Percentiles rank a stretch among this genome's conserved stretches.
These are phyloP conservation scores for Debaryomyces tyrocola DNA, from an alignment of 805 yeast species.

Conservation along the genomic window DNA sequence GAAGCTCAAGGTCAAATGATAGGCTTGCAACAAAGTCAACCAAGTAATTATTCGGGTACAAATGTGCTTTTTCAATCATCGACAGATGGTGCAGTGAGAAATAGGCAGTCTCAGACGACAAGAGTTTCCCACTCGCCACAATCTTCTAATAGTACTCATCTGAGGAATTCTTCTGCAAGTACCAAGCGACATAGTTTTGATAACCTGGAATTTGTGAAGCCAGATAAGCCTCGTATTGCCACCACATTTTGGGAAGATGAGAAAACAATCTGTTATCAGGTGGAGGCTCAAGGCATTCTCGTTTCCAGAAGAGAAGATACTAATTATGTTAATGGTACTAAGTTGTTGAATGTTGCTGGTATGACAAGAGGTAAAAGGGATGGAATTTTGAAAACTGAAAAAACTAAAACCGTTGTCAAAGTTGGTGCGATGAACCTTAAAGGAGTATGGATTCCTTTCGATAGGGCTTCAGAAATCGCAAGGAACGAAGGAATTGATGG, in stretches of 20 bases:
- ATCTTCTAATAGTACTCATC: slow-evolving; percentile 9
- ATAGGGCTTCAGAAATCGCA: slow-evolving; percentile 39
- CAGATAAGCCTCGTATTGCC: slow-evolving; percentile 31
- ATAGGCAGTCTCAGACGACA: slow-evolving; percentile 2
- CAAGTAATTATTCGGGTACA: neutral
- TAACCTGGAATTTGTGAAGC: slow-evolving; percentile 14
- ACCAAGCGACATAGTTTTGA: slow-evolving; percentile 3
- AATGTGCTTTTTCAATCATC: slow-evolving; percentile 1
- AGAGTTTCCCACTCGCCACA: slow-evolving; percentile 4
- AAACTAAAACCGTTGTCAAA: slow-evolving; percentile 27
- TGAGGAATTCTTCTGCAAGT: slow-evolving; percentile 15
- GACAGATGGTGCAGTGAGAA: slow-evolving; percentile 2
- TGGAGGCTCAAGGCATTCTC: slow-evolving; percentile 28
- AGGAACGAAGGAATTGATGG: slow-evolving; percentile 38
- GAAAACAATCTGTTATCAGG: slow-evolving; percentile 38
- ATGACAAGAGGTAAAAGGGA: slow-evolving; percentile 43
- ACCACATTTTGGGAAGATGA: slow-evolving; percentile 41
- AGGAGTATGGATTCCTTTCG: slow-evolving; percentile 44
- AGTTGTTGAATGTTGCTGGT: slow-evolving; percentile 37
- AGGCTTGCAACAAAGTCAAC: neutral
- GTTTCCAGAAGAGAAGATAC: slow-evolving; percentile 39
- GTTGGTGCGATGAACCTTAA: slow-evolving; percentile 41
- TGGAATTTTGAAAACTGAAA: slow-evolving; percentile 39
- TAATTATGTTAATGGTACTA: slow-evolving; percentile 38
- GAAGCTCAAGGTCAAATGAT: neutral